phyloP scores from a whole-genome alignment of 495 filamentous ascomycete species.

The Astrocystis sublimbata region DNA sequence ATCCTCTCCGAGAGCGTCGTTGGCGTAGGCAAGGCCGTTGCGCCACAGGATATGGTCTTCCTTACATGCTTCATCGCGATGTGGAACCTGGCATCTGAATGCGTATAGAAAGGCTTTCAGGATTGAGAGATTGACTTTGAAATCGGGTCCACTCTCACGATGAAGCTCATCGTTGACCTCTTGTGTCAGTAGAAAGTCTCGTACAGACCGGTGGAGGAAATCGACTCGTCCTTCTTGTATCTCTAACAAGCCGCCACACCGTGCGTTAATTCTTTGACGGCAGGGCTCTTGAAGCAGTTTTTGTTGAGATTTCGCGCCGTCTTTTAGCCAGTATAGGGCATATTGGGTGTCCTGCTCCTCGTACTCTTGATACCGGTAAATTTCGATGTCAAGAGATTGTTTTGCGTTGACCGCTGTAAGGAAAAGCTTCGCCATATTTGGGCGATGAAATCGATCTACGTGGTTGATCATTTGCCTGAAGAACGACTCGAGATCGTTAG shows the following conservation, averaged over 20 bases:
- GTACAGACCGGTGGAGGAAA: neutral
- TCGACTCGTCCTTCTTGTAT: neutral
- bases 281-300: neutral
- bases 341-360: neutral
- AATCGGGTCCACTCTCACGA: neutral
- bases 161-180: neutral
- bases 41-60: neutral
- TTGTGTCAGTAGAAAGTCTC: neutral
- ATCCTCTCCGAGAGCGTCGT: neutral
- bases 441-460: neutral
- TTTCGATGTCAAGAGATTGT: neutral
- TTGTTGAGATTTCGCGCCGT: neutral
- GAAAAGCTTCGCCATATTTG: constrained; percentile 4
- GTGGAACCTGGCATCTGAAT: neutral
- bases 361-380: neutral
- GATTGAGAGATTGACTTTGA: neutral
- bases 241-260: neutral
- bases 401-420: neutral
- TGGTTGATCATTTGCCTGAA: constrained; percentile 21
- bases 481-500: constrained; percentile 25
- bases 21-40: neutral
- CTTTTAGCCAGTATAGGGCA: neutral
- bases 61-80: neutral
- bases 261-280: neutral
- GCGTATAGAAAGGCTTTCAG: neutral